Evolutionary conservation across 2,329 filamentous ascomycete species (phyloP), one percentile per base, ranked within the genome.

Genomic region (Penicillium sp.): DNA sequence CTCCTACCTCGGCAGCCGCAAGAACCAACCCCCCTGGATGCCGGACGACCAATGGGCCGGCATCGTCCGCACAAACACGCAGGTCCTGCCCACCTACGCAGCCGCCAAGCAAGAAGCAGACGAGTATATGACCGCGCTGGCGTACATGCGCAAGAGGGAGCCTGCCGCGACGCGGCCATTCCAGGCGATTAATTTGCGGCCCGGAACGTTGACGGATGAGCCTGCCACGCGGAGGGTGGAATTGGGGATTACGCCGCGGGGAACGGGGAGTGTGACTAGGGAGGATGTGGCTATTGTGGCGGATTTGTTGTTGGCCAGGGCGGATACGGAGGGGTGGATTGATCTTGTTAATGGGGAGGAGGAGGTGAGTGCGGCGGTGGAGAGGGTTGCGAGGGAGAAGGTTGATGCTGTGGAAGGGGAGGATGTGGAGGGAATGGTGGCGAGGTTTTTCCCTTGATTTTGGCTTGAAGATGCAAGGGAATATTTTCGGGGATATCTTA

Each of bases 61-160:
- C 1, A 73, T 82, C 0, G 75, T 80, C 54, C 76, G 81, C 61
- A 73, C 78, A 38, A 83, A 84, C 64, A 75, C 73, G n/a, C 76
- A 82, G 31, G 69, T 80, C 0, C 72, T 86, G 17, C 80, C 82
- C 1, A 74, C 79, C 11, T 86, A 86, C 66, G 81, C 77, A 63
- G 75, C 80, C 43, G 83, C 83, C 17, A 86, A 86, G 65, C 75
- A 83, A 31, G 83, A 82, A 22, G 83, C 83, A 1, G 83, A 86
- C 62, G 82, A 85, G 70, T 82, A 82, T 53, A 73, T 85, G 65
- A 81, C 81, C 10, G 79, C 82, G 4, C 67, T 81, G 38, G 73
- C 77, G 8, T 72, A 71, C 57, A 71, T 69, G 63, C 70, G 76
- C 22, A 71, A 71, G 53, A 60, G 62, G 22, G 61, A 68, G n/a